A percentile compares a stretch with the other conserved stretches of the same genome.
These are phyloP conservation scores for Hsuehochloa calcarea DNA, from an alignment of 176 grass and related monocot species.

Conservation along the genomic window DNA sequence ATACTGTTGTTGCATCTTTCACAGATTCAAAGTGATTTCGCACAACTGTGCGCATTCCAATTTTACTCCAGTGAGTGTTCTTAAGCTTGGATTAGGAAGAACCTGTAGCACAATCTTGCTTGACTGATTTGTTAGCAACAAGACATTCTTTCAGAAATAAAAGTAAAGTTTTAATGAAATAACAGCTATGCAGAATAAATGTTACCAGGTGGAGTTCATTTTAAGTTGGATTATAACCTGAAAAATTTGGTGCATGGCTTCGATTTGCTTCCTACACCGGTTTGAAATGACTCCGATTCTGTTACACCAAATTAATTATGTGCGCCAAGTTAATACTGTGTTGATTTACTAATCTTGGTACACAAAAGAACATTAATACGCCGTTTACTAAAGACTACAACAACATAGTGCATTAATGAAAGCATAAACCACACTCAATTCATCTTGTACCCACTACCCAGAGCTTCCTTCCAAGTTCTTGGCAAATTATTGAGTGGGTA, in stretches of 20 bases:
- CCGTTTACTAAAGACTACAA: constrained; percentile 5
- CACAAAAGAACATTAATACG: constrained; percentile 41
- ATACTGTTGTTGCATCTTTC: constrained; percentile 43
- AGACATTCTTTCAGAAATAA: constrained; percentile 27
- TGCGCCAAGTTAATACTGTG: constrained; percentile 53
- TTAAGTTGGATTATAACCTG: constrained; percentile 88
- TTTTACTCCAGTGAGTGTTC: constrained; percentile 47
- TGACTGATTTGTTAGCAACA: constrained; percentile 59
- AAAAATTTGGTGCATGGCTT: constrained; percentile 99
- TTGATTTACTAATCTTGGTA: constrained; percentile 49
- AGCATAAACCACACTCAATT: constrained; percentile 2
- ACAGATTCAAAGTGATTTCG: constrained; percentile 32
- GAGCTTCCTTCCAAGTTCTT: neutral
- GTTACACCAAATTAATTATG: constrained; percentile 84
- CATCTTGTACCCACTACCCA: constrained; percentile 4
- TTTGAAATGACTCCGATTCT: constrained; percentile 71
- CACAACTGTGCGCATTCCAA: constrained; percentile 41
- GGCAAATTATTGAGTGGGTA: neutral
- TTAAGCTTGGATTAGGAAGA: constrained; percentile 50
- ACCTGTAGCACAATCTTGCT: constrained; percentile 70
- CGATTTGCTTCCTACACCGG: constrained; percentile 86
- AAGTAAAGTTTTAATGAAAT: constrained; percentile 29
- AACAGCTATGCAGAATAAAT: constrained; percentile 49
- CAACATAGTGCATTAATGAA: constrained; percentile 36
- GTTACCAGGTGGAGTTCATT: constrained; percentile 67